phyloP scores from a whole-genome alignment of 2,329 filamentous ascomycete genomes.

The Cercospora zeae-maydis region DNA sequence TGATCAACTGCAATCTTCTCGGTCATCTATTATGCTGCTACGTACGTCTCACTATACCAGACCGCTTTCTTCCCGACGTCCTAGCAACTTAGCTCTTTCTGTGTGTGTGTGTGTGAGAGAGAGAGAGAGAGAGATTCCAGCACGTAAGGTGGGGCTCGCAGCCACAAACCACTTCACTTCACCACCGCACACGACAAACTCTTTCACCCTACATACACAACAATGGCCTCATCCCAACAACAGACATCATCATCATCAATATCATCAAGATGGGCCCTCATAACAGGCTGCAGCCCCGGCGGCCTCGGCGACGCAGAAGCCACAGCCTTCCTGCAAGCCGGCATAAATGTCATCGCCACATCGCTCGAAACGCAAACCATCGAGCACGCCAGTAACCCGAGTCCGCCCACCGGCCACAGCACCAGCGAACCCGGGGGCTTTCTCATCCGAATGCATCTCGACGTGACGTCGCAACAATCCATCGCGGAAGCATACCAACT shows the following conservation, averaged over 20 bases:
- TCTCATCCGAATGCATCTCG: slow-evolving; percentile 37
- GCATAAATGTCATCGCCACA: slow-evolving; percentile 46
- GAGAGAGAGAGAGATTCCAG: no score
- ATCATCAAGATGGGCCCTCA: slow-evolving; percentile 41
- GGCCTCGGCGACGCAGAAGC: slow-evolving; percentile 49
- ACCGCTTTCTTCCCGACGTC: neutral
- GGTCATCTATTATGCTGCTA: neutral
- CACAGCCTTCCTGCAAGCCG: slow-evolving; percentile 44
- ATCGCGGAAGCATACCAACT: slow-evolving; percentile 36
- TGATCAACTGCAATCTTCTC: neutral
- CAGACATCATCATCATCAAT: neutral
- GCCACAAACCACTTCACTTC: neutral
- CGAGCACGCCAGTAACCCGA: slow-evolving; percentile 14
- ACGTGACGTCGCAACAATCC: slow-evolving; percentile 41
- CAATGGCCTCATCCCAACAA: neutral
- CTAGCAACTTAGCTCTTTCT: neutral
- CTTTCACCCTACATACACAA: neutral
- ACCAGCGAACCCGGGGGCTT: no score
- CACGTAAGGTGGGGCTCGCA: neutral
- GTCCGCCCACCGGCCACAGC: no score
- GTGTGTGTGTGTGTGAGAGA: neutral
- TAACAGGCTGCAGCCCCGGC: slow-evolving; percentile 49
- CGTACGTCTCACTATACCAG: neutral
- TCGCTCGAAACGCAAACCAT: slow-evolving; percentile 33
- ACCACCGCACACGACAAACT: neutral